Conservation (phyloP, 306 rosid species). For the Phaseolus lunatus region DNA sequence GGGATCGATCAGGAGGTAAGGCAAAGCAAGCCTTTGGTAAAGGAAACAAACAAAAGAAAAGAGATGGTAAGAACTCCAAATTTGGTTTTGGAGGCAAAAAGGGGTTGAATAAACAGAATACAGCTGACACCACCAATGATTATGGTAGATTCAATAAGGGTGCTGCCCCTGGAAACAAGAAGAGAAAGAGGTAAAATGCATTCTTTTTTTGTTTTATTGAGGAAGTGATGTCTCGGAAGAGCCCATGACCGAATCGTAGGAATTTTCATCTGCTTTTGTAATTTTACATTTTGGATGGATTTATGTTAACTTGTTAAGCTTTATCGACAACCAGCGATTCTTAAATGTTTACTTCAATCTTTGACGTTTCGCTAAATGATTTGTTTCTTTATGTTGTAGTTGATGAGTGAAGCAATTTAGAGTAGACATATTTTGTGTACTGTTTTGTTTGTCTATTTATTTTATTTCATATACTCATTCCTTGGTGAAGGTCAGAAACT, state of each 20-base stretch:
- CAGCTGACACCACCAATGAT: slow-evolving; percentile 69
- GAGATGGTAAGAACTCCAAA: slow-evolving; percentile 68
- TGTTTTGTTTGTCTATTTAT: not conserved
- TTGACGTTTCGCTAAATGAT: slow-evolving; percentile 29
- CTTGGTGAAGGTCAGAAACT: not conserved
- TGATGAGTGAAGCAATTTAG: not conserved
- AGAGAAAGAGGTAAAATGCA: slow-evolving; percentile 64
- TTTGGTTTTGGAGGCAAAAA: slow-evolving; percentile 90
- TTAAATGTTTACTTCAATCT: not conserved
- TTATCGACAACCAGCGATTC: slow-evolving; percentile 23
- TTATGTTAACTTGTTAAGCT: slow-evolving; percentile 17
- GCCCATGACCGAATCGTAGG: not conserved
- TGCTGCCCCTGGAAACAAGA: slow-evolving; percentile 51
- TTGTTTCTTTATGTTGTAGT: slow-evolving; percentile 27
- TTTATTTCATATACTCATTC: not conserved
- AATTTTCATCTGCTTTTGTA: slow-evolving; percentile 27
- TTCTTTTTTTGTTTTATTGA: not conserved
- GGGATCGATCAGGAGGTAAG: slow-evolving; percentile 89
- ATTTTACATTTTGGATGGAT: slow-evolving; percentile 1
- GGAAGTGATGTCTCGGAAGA: slow-evolving; percentile 11
- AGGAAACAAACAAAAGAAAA: slow-evolving; percentile 60
- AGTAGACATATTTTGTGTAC: not conserved
- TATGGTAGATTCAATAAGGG: slow-evolving; percentile 56
- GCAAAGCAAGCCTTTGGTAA: slow-evolving; percentile 53
- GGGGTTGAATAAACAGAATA: slow-evolving; percentile 70